Conservation (phyloP, 108 stramenopile genomes). For the Epithemia pelagica region DNA sequence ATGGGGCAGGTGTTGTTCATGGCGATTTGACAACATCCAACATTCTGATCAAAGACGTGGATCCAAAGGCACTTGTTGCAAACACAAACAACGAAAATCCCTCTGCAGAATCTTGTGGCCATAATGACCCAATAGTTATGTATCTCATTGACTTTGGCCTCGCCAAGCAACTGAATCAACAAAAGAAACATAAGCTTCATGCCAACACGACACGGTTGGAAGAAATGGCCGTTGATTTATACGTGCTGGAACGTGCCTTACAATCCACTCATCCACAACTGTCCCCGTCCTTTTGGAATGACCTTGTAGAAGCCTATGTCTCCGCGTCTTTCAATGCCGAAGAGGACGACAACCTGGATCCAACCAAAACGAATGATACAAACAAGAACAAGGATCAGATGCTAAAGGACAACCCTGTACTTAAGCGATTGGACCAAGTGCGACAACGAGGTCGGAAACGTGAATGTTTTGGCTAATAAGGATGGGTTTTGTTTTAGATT, state of each 20-base stretch:
- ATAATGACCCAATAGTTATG: conserved; percentile 17
- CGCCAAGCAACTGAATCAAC: conserved; percentile 28
- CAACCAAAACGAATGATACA: neutral
- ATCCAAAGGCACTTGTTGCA: neutral
- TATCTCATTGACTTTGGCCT: conserved; percentile 94
- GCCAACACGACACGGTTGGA: conserved; percentile 59
- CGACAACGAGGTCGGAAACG: conserved; percentile 85
- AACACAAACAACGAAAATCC: too few species aligned
- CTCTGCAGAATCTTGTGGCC: neutral
- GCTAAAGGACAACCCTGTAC: conserved; percentile 7
- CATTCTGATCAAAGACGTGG: conserved; percentile 52
- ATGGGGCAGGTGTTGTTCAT: conserved; percentile 86
- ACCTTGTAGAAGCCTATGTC: conserved; percentile 46
- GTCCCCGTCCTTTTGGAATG: conserved; percentile 48
- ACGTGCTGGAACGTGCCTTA: conserved; percentile 94
- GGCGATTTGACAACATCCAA: conserved; percentile 98
- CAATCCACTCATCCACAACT: conserved; percentile 85
- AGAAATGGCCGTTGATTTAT: conserved; percentile 97
- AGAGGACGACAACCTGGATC: neutral
- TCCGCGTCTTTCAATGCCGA: neutral
- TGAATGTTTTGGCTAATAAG: conserved; percentile 86
- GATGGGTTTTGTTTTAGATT: too few species aligned
- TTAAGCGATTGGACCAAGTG: conserved; percentile 68
- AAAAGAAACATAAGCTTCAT: neutral
- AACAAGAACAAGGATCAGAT: neutral